Conservation (phyloP, 73 alveolate species). For the Uronychia setigera region DNA sequence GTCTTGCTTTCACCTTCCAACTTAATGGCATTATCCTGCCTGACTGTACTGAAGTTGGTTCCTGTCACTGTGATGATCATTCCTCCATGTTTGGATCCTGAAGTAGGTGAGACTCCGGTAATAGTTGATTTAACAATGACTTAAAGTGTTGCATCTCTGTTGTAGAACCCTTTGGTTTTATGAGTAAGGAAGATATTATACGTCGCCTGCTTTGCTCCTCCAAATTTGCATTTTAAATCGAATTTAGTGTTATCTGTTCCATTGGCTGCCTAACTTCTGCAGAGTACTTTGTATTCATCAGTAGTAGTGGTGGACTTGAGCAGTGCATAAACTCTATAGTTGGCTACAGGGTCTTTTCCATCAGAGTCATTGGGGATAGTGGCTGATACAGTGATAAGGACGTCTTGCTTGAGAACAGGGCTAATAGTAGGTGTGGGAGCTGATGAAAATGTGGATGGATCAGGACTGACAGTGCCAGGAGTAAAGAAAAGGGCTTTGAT, state of each 20-base stretch:
- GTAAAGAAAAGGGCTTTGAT: not conserved
- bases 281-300: not conserved
- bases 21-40: conserved; percentile 20
- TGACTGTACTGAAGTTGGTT: conserved; percentile 6
- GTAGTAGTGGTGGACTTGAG: not conserved
- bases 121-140: conserved; percentile 7
- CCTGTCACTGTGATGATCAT: conserved; percentile 29
- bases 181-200: not conserved
- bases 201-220: not conserved
- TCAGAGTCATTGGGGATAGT: not conserved
- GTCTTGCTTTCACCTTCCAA: conserved; percentile 6
- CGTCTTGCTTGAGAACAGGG: not conserved
- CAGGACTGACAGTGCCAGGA: not conserved
- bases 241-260: too few species aligned
- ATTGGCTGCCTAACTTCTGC: not conserved
- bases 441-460: not conserved
- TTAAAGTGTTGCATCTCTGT: not conserved
- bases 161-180: not conserved
- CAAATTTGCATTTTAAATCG: not conserved
- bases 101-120: conserved; percentile 8
- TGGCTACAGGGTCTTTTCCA: not conserved
- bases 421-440: not conserved
- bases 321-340: not conserved
- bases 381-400: not conserved
- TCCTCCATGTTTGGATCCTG: conserved; percentile 35